These are phyloP conservation scores for Ascocoryne sarcoides DNA, from an alignment of 2,329 filamentous ascomycete genomes.

Conservation along the genomic window DNA sequence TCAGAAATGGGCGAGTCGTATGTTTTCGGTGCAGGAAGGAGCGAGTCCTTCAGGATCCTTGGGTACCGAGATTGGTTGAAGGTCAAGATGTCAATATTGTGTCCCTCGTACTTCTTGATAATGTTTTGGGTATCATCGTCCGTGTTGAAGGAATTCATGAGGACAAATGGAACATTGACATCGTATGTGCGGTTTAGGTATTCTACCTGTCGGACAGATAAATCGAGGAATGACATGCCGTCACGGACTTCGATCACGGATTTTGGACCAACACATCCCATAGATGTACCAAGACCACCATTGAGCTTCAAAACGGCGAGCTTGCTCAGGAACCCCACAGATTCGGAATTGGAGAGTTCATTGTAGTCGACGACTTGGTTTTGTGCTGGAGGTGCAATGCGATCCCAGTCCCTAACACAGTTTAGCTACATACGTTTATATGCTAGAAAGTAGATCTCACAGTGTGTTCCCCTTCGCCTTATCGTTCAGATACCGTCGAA, in stretches of 20 bases:
- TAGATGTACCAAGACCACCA: conserved; percentile 96
- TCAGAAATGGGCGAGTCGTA: conserved; percentile 81
- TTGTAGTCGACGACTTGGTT: conserved; percentile 95
- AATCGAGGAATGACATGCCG: conserved; percentile 99
- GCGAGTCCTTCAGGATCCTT: conserved; percentile 95
- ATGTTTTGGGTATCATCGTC: conserved; percentile 96
- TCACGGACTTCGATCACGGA: conserved; percentile 99
- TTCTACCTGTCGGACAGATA: conserved; percentile 98
- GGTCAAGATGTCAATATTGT: conserved; percentile 98
- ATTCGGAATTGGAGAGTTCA: conserved; percentile 79
- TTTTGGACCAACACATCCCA: conserved; percentile 99
- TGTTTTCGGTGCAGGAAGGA: conserved; percentile 88
- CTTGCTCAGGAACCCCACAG: conserved; percentile 92
- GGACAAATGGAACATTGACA: conserved; percentile 93
- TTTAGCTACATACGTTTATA: conserved; percentile 18
- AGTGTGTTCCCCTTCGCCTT: conserved; percentile 95
- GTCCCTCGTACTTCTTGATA: conserved; percentile 99
- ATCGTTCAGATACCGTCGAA: conserved; percentile 96
- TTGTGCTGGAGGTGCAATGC: conserved; percentile 86
- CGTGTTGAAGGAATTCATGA: conserved; percentile 99
- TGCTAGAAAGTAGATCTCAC: conserved; percentile 36
- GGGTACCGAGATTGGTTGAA: conserved; percentile 99
- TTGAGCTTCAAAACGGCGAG: conserved; percentile 98
- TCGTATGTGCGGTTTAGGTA: conserved; percentile 97
- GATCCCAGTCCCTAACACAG: conserved; percentile 74